Evolutionary conservation across 768 basidiomycete genomes (phyloP), one percentile per base, ranked within the genome.

Genomic region (Rhodotorula babjevae): DNA sequence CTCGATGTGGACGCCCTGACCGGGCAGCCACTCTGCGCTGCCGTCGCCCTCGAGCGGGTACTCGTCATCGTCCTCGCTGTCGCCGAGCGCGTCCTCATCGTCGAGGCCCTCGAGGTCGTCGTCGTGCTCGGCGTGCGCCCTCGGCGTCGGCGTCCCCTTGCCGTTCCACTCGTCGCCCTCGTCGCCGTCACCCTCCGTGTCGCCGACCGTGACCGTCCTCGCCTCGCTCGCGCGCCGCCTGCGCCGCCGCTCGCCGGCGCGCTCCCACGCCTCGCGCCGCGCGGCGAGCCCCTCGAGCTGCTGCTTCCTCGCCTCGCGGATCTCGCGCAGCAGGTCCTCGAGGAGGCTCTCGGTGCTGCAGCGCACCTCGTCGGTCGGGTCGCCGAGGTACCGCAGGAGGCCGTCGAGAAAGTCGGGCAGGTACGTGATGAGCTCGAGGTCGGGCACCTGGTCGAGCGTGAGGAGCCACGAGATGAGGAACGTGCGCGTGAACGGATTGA

Each of bases 391-490:
- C 83, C 90, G 93, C 92, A 99, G 79, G 55, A 99, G 85, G 4
- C 93, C 94, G 73, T 97, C 93, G 62, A 99, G 82, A 79, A 98
- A 94, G 78, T 96, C 90, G 2, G 96, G 96, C 47, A 99, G 86
- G 82, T 91, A 96, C 40, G 91, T 89, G 59, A 98, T 90, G 58
- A 99, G 85, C 80, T 98, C 95, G 65, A 99, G 84, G 79, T 99
- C 96, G 19, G 96, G 96, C 9, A 98, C 91, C 29, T 93, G 94
- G 79, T 97, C 93, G 58, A 99, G 85, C 9, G 96, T 91, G 56
- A 87, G 91, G 69, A 98, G 91, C 96, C 96, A 99, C 2, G 90
- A 90, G 47, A 96, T 92, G n/a, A 99, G 86, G 80, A 93, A 98
- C 80, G 89, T 95, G 71, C 96, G 84, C 1, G 96, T 95, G 80